These are phyloP conservation scores for Mucor saturninus DNA, from an alignment of 371 early-diverging fungal species.

Conservation along the genomic window DNA sequence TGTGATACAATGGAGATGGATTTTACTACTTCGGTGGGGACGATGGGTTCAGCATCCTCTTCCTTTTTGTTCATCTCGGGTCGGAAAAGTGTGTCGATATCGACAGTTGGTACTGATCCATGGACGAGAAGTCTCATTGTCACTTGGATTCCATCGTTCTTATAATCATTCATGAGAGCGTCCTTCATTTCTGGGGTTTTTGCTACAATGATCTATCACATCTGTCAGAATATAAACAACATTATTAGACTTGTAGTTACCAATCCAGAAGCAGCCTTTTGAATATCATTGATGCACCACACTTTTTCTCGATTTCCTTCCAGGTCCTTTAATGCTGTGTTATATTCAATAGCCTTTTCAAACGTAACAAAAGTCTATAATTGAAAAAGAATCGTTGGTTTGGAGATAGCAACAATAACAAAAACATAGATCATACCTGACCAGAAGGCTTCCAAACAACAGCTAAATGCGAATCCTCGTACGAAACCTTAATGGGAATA, in stretches of 20 bases:
- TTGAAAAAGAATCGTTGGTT: not conserved
- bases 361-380: slow-evolving; percentile 29
- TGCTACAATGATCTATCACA: slow-evolving; percentile 53
- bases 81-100: slow-evolving; percentile 15
- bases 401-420: no score
- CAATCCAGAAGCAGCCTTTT: slow-evolving; percentile 63
- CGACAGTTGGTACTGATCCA: slow-evolving; percentile 35
- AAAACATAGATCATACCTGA: slow-evolving; percentile 25
- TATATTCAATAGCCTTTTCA: slow-evolving; percentile 37
- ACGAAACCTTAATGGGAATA: slow-evolving; percentile 43
- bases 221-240: not conserved
- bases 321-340: slow-evolving; percentile 24
- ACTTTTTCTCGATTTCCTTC: slow-evolving; percentile 28
- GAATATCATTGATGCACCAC: slow-evolving; percentile 42
- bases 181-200: slow-evolving; percentile 42
- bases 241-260: slow-evolving; percentile 28
- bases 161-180: slow-evolving; percentile 34
- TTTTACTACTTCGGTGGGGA: slow-evolving; percentile 9
- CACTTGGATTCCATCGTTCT: slow-evolving; percentile 31
- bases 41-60: slow-evolving; percentile 22
- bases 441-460: slow-evolving; percentile 63
- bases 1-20: slow-evolving; percentile 30
- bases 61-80: slow-evolving; percentile 19
- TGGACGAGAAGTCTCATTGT: slow-evolving; percentile 55
- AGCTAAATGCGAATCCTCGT: slow-evolving; percentile 56